Evolutionary conservation across 148 eudicot species (phyloP).

Genomic region (Linanthus parryae): DNA sequence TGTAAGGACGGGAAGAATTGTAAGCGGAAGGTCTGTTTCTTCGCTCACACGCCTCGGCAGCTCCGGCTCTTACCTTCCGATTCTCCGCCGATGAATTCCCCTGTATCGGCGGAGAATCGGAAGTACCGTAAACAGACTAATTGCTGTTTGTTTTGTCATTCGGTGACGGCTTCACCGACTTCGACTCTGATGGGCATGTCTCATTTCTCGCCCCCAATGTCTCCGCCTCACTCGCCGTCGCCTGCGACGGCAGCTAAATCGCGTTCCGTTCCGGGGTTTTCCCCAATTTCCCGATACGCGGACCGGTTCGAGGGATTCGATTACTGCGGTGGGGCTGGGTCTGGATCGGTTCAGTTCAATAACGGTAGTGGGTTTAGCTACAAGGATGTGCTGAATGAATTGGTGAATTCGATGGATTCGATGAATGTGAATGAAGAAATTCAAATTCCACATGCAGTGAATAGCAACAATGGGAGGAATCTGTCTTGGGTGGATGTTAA

Average conservation of each 20-base stretch:
- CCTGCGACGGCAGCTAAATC: too few species aligned
- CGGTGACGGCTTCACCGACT: constrained; percentile 65
- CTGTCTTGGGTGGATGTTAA: too few species aligned
- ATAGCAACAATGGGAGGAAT: too few species aligned
- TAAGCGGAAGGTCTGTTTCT: constrained; percentile 74
- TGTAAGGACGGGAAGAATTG: constrained; percentile 78
- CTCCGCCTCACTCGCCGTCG: too few species aligned
- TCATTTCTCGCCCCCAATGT: constrained; percentile 36
- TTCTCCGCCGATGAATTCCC: constrained; percentile 4
- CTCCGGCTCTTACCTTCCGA: constrained; percentile 38
- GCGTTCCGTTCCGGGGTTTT: too few species aligned
- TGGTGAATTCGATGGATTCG: constrained; percentile 45
- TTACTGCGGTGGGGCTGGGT: too few species aligned
- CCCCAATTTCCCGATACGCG: background rate
- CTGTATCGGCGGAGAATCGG: too few species aligned
- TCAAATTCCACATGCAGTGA: too few species aligned
- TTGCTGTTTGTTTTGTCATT: constrained; percentile 22
- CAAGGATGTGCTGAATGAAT: constrained; percentile 46
- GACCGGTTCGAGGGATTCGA: too few species aligned
- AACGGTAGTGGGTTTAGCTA: constrained; percentile 23
- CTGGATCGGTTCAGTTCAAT: constrained; percentile 15
- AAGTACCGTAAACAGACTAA: constrained; percentile 12
- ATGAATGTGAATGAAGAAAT: constrained; percentile 36
- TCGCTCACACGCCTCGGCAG: constrained; percentile 66
- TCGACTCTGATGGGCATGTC: constrained; percentile 44